A percentile compares a stretch with the other conserved stretches of the same genome.
These are phyloP conservation scores for Cetradonia linearis DNA, from an alignment of 495 filamentous ascomycete genomes.

Conservation along the genomic window DNA sequence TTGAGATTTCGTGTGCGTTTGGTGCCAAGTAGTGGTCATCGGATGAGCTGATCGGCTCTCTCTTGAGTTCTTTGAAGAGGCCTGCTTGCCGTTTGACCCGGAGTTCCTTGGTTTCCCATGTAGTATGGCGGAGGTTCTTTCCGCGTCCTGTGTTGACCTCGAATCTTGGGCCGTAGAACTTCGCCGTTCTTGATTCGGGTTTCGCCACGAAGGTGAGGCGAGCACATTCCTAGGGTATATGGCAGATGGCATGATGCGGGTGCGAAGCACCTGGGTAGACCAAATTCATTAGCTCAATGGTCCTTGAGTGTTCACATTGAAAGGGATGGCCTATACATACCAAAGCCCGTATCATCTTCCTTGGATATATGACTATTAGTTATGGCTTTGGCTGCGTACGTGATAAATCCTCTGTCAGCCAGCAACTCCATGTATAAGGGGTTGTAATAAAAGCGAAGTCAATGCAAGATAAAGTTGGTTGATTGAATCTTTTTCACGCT, in stretches of 20 bases:
- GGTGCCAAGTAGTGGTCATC: neutral
- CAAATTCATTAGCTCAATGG: neutral
- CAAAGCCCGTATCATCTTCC: conserved; percentile 15
- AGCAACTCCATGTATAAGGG: neutral
- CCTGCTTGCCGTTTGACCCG: neutral
- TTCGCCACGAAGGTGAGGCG: neutral
- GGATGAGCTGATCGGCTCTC: neutral
- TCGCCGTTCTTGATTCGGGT: conserved; percentile 5
- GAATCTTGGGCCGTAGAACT: conserved; percentile 1
- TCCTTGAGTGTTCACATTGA: neutral
- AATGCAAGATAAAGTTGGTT: neutral
- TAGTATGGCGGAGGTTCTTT: conserved; percentile 7
- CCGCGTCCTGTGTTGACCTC: neutral
- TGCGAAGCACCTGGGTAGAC: conserved; percentile 1
- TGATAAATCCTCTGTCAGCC: neutral
- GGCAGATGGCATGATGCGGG: conserved; percentile 14
- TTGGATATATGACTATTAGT: neutral
- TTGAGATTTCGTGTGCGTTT: neutral
- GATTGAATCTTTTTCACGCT: neutral
- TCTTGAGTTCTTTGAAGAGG: neutral
- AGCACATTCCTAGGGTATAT: neutral
- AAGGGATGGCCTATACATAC: neutral
- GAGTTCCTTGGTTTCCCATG: neutral
- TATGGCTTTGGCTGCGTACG: neutral
- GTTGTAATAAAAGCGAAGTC: neutral